Base-by-base conservation (phyloP, 768 basidiomycete genomes). In the Calocybe cyanea region DNA sequence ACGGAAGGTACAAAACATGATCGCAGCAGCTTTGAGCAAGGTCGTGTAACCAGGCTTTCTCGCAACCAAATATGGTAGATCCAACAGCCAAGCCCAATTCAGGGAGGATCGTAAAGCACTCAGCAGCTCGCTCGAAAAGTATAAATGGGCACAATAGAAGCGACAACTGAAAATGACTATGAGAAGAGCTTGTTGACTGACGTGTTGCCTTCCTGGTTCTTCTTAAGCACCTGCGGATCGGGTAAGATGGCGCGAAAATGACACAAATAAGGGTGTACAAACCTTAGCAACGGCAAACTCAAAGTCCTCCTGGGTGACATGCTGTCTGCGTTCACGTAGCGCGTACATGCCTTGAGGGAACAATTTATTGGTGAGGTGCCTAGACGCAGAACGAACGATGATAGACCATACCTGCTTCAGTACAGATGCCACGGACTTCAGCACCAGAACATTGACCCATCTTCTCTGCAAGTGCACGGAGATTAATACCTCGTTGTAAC, bases 381-480 rank as follows among this genome's bases (percentile, higher is more conserved):
- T n/a, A 28, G 8, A 40, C 21, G 35, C 23, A 23, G 13, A 14
- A 37, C 17, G 14, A 7, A 37, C 9, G 25, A 28, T 37, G 5
- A 24, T 5, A 32, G 38, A 20, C 65, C 82, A 49, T 46, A 83
- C 90, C 90, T n/a, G 92, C 93, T 71, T 95, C 92, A 0, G 94
- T 95, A 63, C 92, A 95, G 55, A 96, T 96, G 67, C 93, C 95
- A 13, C 95, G 79, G 13, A 97, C 95, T 64, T 99, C 95, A 1
- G 95, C 95, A 54, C 95, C 95, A 1, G 92, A 95, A 62, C 95
- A 97, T 60, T 96, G 92, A 0, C 95, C 95, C 95, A 98, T 99
- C 77, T 99, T 98, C 65, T 98, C 95, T 0, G 95, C 95, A 2
- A 99, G 74, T 2, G 86, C 84, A 13, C 92, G 87, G n/a, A 97